Conservation (phyloP, 371 early-diverging fungal genomes). For the Mucor mucedo region DNA sequence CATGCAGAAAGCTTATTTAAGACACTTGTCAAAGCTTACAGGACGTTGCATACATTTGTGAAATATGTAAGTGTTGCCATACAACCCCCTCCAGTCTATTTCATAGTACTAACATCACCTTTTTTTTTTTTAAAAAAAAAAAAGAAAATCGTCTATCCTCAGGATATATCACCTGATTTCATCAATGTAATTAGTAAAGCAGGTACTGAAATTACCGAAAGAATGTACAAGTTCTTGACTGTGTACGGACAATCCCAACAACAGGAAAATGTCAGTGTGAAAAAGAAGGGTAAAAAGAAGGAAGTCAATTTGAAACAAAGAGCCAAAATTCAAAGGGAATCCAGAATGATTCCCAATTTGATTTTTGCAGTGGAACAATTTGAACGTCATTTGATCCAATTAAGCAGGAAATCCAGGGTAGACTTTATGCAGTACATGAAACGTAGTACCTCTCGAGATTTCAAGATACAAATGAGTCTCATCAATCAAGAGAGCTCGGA, state of each 20-base stretch:
- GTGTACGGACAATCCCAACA: slow-evolving; percentile 41
- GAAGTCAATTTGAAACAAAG: slow-evolving; percentile 32
- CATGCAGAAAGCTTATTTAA: slow-evolving; percentile 53
- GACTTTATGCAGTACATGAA: slow-evolving; percentile 73
- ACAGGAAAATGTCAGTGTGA: slow-evolving; percentile 1
- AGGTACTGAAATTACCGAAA: slow-evolving; percentile 45
- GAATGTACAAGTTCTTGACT: slow-evolving; percentile 56
- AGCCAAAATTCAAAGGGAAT: slow-evolving; percentile 65
- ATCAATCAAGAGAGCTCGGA: slow-evolving; percentile 25
- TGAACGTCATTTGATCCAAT: slow-evolving; percentile 67
- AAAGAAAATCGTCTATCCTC: slow-evolving; percentile 44
- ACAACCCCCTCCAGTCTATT: too few species aligned
- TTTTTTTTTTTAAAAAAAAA: too few species aligned
- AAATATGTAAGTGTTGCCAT: slow-evolving; percentile 48
- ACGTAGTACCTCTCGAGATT: slow-evolving; percentile 74
- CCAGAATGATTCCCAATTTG: slow-evolving; percentile 66
- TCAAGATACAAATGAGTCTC: slow-evolving; percentile 61
- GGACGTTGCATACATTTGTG: slow-evolving; percentile 41
- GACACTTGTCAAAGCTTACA: slow-evolving; percentile 46
- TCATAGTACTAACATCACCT: too few species aligned
- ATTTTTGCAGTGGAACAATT: slow-evolving; percentile 74
- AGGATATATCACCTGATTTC: slow-evolving; percentile 38
- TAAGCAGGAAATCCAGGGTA: slow-evolving; percentile 68
- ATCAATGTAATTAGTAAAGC: slow-evolving; percentile 37
- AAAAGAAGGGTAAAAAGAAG: slow-evolving; percentile 31